phyloP scores from a whole-genome alignment of 2,329 filamentous ascomycete species.

The Colletotrichum destructivum region DNA sequence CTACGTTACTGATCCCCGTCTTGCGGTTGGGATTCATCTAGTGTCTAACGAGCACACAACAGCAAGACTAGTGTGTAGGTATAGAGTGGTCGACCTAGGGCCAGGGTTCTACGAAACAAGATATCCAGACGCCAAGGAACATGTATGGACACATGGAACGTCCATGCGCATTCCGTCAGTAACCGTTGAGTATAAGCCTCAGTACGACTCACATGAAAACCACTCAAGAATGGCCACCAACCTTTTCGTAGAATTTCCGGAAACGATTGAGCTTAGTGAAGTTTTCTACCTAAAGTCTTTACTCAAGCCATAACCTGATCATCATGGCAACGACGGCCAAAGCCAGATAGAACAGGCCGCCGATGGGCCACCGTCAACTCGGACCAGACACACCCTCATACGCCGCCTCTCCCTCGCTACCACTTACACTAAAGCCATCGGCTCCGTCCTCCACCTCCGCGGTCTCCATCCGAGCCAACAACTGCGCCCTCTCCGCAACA shows the following conservation, averaged over 20 bases:
- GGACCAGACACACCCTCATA: neutral
- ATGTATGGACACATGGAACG: no score
- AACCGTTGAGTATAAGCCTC: no score
- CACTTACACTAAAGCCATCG: constrained; percentile 2
- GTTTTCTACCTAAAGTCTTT: neutral
- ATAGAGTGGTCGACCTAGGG: no score
- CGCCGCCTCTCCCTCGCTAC: neutral
- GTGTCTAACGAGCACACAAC: no score
- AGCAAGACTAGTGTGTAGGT: no score
- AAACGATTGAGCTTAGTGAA: neutral
- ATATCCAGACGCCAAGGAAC: no score
- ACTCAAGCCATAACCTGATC: neutral
- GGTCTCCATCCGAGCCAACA: constrained; percentile 59
- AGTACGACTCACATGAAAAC: neutral
- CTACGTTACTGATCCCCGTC: neutral
- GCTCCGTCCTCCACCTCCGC: constrained; percentile 59
- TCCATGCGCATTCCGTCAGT: no score
- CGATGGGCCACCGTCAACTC: constrained; percentile 12
- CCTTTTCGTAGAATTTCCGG: no score
- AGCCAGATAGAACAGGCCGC: constrained; percentile 12
- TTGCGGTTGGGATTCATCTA: neutral
- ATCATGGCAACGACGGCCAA: constrained; percentile 4
- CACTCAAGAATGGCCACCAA: no score
- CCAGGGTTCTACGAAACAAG: no score
- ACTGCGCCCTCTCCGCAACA: constrained; percentile 58